Percentiles rank a stretch among this genome's conserved stretches.
These are phyloP conservation scores for Stachybotrys chartarum DNA, from an alignment of 2,329 filamentous ascomycete species.

Conservation along the genomic window DNA sequence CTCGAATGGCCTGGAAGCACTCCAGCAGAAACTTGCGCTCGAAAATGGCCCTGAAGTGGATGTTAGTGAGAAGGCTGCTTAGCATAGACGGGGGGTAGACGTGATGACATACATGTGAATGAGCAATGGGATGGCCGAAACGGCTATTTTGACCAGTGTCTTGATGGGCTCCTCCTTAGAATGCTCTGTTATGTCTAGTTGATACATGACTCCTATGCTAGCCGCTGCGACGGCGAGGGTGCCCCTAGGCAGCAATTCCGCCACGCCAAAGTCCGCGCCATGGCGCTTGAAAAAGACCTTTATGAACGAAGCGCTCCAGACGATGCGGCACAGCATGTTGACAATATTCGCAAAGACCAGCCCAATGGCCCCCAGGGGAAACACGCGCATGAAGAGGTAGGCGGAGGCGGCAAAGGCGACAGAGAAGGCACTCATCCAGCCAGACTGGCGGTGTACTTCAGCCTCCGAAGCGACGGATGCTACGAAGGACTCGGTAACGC, in stretches of 20 bases:
- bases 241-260: slow-evolving; percentile 18
- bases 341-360: slow-evolving; percentile 81
- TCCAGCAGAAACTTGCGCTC: slow-evolving; percentile 48
- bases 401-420: slow-evolving; percentile 66
- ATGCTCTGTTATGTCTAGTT: slow-evolving; percentile 14
- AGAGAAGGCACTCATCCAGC: slow-evolving; percentile 82
- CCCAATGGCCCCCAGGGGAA: slow-evolving; percentile 67
- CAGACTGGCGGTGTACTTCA: slow-evolving; percentile 69
- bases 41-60: slow-evolving; percentile 37
- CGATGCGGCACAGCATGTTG: slow-evolving; percentile 81
- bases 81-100: slow-evolving; percentile 10
- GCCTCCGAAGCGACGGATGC: slow-evolving; percentile 72
- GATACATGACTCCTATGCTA: slow-evolving; percentile 17
- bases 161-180: slow-evolving; percentile 18
- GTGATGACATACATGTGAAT: slow-evolving; percentile 50
- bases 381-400: slow-evolving; percentile 64
- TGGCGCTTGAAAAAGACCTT: slow-evolving; percentile 49
- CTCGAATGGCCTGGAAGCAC: slow-evolving; percentile 38
- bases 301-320: slow-evolving; percentile 75
- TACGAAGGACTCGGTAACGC: slow-evolving; percentile 87
- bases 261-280: slow-evolving; percentile 22
- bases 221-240: slow-evolving; percentile 18
- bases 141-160: slow-evolving; percentile 39
- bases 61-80: slow-evolving; percentile 14
- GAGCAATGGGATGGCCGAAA: slow-evolving; percentile 43